Base-by-base conservation (phyloP, 2,329 filamentous ascomycete species). In the Fusarium avenaceum region DNA sequence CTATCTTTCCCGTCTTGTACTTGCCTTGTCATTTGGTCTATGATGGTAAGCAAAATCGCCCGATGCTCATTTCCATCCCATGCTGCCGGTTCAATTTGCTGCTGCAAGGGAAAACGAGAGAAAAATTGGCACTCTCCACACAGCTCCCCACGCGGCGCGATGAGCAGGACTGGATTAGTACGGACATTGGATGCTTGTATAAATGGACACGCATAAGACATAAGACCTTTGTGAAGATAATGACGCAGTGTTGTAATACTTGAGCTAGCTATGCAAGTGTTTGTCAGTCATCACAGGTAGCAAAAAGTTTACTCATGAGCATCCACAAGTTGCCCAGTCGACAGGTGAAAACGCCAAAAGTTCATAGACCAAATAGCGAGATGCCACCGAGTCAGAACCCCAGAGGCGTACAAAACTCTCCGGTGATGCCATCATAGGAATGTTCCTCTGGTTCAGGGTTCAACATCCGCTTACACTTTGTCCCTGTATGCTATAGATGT, bases 61-160 rank as follows among this genome's bases (percentile, higher is more conserved):
- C 49, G 50, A 63, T 57, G 57, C 61, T 72, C 67, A 71, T 72
- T 72, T 71, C 67, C 65, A 69, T 67, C 43, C 65, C 57, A 72
- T 70, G 49, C 46, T 43, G 60, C 66, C 64, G 60, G 57, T 67
- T 69, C 57, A 67, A 68, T 70, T 60, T 68, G 33, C 56, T 61
- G 13, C 62, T 73, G 71, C 71, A 73, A 73, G 71, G 71, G 66
- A 70, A 72, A 49, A 39, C 38, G 43, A 67, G 50, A 51, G 39
- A 63, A 57, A 67, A 65, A 46, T 26, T 54, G 47, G 47, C 24
- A 40, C 61, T 60, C 57, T 60, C 69, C 65, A 71, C 69, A 57
- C 69, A 57, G 53, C 28, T 51, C 58, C 57, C 67, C 49, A 70
- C 59, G 68, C 57, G 45, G 68, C 57, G 45, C n/a, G 46, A 52